Conservation (phyloP, 1,139 yeast species). For the Sugiyamaella grinbergsii region DNA sequence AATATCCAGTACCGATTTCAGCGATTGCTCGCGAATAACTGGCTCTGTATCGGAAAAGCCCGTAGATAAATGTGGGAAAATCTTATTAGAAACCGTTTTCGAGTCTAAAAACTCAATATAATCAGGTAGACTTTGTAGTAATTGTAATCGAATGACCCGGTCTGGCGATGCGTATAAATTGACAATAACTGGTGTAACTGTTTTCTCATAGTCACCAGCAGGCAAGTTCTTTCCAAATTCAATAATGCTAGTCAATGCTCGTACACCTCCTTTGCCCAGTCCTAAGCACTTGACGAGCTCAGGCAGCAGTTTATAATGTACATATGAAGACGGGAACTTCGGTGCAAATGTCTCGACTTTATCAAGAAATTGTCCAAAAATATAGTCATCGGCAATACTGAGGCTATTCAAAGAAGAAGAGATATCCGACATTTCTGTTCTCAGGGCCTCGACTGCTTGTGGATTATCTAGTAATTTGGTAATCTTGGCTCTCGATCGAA, state of each 20-base stretch:
- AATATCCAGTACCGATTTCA: constrained; percentile 66
- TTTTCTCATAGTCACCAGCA: constrained; percentile 47
- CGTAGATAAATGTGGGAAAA: constrained; percentile 66
- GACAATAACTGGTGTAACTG: constrained; percentile 65
- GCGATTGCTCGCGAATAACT: constrained; percentile 75
- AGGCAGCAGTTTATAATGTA: constrained; percentile 68
- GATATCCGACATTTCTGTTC: constrained; percentile 52
- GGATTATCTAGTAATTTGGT: constrained; percentile 50
- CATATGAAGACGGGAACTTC: constrained; percentile 59
- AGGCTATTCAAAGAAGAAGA: constrained; percentile 56
- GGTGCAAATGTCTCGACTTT: constrained; percentile 44
- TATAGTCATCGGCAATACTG: constrained; percentile 52
- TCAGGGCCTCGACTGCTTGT: constrained; percentile 40
- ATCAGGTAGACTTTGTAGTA: constrained; percentile 64
- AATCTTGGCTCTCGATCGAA: constrained; percentile 48
- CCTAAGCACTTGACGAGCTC: constrained; percentile 54
- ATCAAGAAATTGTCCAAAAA: constrained; percentile 57
- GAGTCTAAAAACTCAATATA: constrained; percentile 53
- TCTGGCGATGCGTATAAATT: constrained; percentile 68
- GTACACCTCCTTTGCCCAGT: constrained; percentile 33
- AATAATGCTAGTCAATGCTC: constrained; percentile 32
- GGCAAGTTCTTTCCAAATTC: constrained; percentile 46
- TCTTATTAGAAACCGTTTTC: constrained; percentile 67
- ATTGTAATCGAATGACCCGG: constrained; percentile 70
- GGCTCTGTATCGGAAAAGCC: constrained; percentile 88